Evolutionary conservation across 2,329 filamentous ascomycete species (phyloP), one percentile per base, ranked within the genome.

Genomic region (Xylariaceae sp.): DNA sequence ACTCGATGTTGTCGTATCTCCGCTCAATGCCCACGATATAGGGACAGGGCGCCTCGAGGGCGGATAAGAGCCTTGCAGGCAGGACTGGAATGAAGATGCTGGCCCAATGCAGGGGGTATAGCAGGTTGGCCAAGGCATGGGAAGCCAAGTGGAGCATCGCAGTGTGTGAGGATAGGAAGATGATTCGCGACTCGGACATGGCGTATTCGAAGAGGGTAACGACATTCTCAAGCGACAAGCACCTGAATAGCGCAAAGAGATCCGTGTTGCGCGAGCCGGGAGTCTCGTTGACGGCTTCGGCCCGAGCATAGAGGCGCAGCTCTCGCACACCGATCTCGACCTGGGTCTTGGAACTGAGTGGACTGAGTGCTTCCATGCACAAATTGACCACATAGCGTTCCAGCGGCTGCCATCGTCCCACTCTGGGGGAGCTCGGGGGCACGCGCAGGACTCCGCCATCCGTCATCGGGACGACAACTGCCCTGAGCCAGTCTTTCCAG

Each of bases 401-500:
- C 39, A 98, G 65, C 11, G 92, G 92, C 57, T 95, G 90, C 92
- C 92, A 98, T 54, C 88, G 78, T 28, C 92, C 92, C 44, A 94
- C 79, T 50, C 80, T 85, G 10, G 92, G 89, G 5, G 90, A 96
- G 59, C 83, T 94, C 8, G 86, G 70, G 5, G 92, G 87, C 6
- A 98, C 79, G 36, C 89, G 75, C 46, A 92, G 64, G 19, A 98
- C 70, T 11, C 72, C 78, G 14, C 90, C 87, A 53, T 94, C 88
- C 1, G 80, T 88, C 92, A 96, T 98, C 18, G 92, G 92, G 15
- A 94, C 86, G n/a, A 92, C 70, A 8, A 96, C 75, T 5, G 90
- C 89, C 59, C 87, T 83, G 30, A 98, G 72, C 92, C 92, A 98
- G 57, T 98, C 92, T 59, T 96, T 96, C 89, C 90, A 98, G 62